Base-by-base conservation (phyloP, 2,329 filamentous ascomycete species). In the Claviceps sp. region DNA sequence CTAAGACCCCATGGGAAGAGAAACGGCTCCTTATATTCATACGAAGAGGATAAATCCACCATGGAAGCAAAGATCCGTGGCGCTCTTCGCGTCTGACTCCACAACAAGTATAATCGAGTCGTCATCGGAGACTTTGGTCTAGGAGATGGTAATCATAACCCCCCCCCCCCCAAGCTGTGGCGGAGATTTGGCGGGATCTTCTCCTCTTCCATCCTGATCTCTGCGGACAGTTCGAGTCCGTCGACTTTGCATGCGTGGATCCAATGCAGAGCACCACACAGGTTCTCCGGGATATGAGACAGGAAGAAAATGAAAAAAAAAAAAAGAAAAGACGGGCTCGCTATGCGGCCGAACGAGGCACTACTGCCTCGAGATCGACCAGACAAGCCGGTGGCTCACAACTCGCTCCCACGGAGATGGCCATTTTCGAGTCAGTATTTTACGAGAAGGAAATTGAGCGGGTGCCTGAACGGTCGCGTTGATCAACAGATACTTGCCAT, bases 1-100 rank as follows among this genome's bases (percentile, higher is more conserved):
- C 77, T 83, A 23, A 80, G 85, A 67, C 86, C 86, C 17, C 88
- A 88, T 65, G 75, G 88, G 40, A 82, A 82, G 59, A 78, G 80
- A 53, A 72, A 74, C 47, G 82, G 80, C n/a, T 73, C 72, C 54
- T 79, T 78, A 55, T 89, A 88, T 66, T 85, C 83, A 0, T 89
- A 89, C 65, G 71, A 73, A 3, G 74, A 20, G 20, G 20, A 20
- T 20, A 20, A 20, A 20, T 20, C 2, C 20, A 2, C 20, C 2
- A 20, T 20, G 20, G 20, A 20, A 20, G 20, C 20, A 20, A 77
- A 88, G 67, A 82, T 89, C 64, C 78, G 80, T 22, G 78, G 80
- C 1, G 81, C 84, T 2, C 75, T 89, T 17, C 76, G 80, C 45
- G 86, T 88, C 56, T 86, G 84, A 56, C 77, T 77, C 17, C 77